Evolutionary conservation across 768 basidiomycete species (phyloP), one percentile per base, ranked within the genome.

Genomic region (Tricholoma sp.): DNA sequence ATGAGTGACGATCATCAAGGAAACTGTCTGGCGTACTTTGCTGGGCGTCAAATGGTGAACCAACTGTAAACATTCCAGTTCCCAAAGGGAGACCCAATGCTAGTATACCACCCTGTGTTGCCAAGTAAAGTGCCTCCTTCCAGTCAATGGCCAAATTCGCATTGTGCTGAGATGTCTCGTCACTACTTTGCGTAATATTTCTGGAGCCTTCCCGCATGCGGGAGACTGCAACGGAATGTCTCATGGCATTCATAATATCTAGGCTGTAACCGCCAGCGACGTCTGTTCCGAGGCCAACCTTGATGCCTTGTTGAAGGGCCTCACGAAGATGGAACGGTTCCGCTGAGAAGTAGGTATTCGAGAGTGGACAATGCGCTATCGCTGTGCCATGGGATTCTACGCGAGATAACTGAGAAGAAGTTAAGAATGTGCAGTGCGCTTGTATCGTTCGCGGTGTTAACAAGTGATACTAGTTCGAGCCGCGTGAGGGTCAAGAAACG

Each of bases 341-440:
- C 11, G 83, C 79, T 0, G 90, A 93, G 70, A 95, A 93, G 71
- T 95, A 96, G 2, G 82, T 79, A 66, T 96, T 95, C 0, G 92
- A 94, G 11, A 96, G 76, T 0, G 94, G 94, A 69, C 94, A 96
- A 63, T 93, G 91, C 0, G 93, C 90, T 19, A 95, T 76, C 1
- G 89, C 77, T 0, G 85, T 82, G 14, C 83, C 82, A 24, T 67
- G 68, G 3, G 61, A 59, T 1, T 75, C 72, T 11, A 94, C 72
- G 16, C 75, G 78, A 0, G 72, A 66, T 10, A 93, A 75, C 32
- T 83, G 76, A 0, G 77, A 69, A 0, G 69, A 54, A n/a, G 72
- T 66, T 31, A 94, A 78, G 71, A 88, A 93, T 1, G 94, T 96
- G 72, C 93, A 95, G 68, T 95, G 94, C 0, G 92, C 93, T 75